Evolutionary conservation across 306 rosid species (phyloP), one percentile per base, ranked within the genome.

Genomic region (Vigna reflexopilosa): DNA sequence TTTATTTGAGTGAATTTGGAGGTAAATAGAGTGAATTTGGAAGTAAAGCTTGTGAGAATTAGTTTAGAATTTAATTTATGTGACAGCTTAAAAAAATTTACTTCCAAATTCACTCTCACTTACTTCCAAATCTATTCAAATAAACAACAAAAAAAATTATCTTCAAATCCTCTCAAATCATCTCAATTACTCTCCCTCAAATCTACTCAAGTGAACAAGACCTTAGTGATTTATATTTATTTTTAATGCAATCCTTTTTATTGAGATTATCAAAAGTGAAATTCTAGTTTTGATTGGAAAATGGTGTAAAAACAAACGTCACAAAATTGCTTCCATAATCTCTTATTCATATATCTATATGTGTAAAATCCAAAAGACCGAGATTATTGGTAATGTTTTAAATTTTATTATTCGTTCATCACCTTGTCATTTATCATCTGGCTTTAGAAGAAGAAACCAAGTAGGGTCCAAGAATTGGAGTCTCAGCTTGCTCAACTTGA

Each of bases 401-500:
- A 52, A n/a, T 14, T 32, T 58, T 22, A 13, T 20, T 59, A 28
- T 63, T 76, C 16, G 62, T 65, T 55, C 14, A 28, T 57, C 14
- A 63, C 9, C 14, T 77, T 51, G 4, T 10, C n/a, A 15, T 71
- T 71, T 79, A 16, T 83, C 48, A 68, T 78, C 48, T 70, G 50
- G 40, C 67, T 83, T 45, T 81, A 93, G 96, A 93, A 89, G 81
- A 91, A 88, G 83, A 80, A 73, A 48, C 86, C 87, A 8, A 85
- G 22, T 80, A 88, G 80, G 83, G 85, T 88, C 56, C 82, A 90
- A 15, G 97, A 91, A 67, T 81, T 88, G 89, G 97, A 88, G 77
- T 86, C 88, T 1, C 91, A 75, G 77, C 89, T 93, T 61, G 63
- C 87, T 62, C 88, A 85, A 63, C 97, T 93, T 34, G 91, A 90